Evolutionary conservation across 2,329 filamentous ascomycete species (phyloP).

Genomic region (Coniochaeta prunicola): DNA sequence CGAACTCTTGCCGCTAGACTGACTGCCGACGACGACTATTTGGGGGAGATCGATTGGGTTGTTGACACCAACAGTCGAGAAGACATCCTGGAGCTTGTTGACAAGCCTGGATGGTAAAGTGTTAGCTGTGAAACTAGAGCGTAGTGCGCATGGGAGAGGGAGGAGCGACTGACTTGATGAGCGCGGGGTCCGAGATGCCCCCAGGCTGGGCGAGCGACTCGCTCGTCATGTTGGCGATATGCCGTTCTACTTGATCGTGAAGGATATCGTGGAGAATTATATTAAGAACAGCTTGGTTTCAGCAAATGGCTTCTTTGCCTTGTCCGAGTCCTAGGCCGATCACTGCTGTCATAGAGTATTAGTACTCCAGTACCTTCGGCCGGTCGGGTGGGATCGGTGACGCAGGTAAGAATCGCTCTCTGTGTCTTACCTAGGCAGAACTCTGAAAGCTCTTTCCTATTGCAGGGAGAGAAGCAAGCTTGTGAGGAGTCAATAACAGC

Average conservation of each 20-base stretch:
- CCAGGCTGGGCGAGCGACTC: conserved; percentile 36
- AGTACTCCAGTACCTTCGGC: background rate
- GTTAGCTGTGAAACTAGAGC: conserved; percentile 15
- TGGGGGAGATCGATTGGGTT: conserved; percentile 98
- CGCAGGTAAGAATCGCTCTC: background rate
- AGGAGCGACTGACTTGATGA: conserved; percentile 48
- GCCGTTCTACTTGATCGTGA: background rate
- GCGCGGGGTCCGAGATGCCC: conserved; percentile 59
- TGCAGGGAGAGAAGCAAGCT: background rate
- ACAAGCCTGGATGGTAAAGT: conserved; percentile 55
- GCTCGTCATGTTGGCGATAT: conserved; percentile 12
- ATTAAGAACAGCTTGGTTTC: background rate
- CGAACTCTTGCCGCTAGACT: conserved; percentile 98
- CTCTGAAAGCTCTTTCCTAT: background rate
- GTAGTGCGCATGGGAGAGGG: conserved; percentile 4
- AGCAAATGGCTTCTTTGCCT: background rate
- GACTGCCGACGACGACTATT: conserved; percentile 95
- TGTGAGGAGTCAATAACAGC: background rate
- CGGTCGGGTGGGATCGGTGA: background rate
- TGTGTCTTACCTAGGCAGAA: background rate
- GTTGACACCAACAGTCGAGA: conserved; percentile 95
- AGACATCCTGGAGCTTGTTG: conserved; percentile 99
- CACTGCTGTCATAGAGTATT: background rate
- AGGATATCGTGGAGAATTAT: background rate
- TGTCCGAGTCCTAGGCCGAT: background rate